Base-by-base conservation (phyloP, 768 basidiomycete genomes). In the Fistulinella prunicolor region DNA sequence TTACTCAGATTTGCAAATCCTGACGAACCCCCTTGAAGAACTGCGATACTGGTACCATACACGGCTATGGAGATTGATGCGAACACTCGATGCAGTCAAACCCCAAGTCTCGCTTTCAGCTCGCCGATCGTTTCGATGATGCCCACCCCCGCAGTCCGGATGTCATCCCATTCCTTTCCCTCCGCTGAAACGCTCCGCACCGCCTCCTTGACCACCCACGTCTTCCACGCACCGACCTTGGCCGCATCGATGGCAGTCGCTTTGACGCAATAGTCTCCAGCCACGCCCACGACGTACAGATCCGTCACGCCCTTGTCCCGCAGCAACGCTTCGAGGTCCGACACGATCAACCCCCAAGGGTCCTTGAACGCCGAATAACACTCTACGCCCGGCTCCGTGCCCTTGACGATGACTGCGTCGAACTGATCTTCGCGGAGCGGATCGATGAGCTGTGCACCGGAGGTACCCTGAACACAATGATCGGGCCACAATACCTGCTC, bases 361-460 rank as follows among this genome's bases (percentile, higher is more conserved):
- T 84, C 81, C 39, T 71, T 74, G 59, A 92, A 92, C 1, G 85
- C 89, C n/a, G 85, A 88, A 60, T 93, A 93, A 36, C 82, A 82
- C 61, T 93, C 90, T 55, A 90, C 73, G 26, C 70, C 72, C 1
- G 62, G 63, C 50, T 89, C 69, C 5, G 63, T 71, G 34, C 86
- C 87, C 70, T 84, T 83, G 47, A 67, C 64, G 14, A 78, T 63
- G 32, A 81, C 65, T 9, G 70, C 65, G 30, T 78, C 74, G 37
- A 76, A 65, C 35, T 60, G 60, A 29, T 61, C 61, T 22, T 67
- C 63, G 42, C 71, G 57, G n/a, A 91, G 57, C 21, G 74, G 77
- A 3, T 71, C 59, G 23, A 86, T 80, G 36, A 91, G 73, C 55
- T 81, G 77, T 16, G 79, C 77, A 2, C 90, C 90, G 2, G 57